Base-by-base conservation (phyloP, 2,329 filamentous ascomycete species). In the Fusarium torulosum region DNA sequence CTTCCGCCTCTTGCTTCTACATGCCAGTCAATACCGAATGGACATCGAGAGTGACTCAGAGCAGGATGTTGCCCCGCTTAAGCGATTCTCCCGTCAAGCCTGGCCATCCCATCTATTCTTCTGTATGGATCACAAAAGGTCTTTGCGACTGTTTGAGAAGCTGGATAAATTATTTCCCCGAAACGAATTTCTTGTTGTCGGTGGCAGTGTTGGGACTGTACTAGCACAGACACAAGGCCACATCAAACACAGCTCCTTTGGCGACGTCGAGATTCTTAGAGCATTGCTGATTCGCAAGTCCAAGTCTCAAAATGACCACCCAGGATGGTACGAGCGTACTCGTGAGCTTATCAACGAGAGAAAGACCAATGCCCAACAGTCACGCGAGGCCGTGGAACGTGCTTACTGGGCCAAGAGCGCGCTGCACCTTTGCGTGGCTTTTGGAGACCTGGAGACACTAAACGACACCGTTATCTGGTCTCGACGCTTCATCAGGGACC, bases 401-500 rank as follows among this genome's bases (percentile, higher is more conserved):
- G 56, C 56, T 9, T 73, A 72, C 21, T 78, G 75, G 74, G 59
- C 69, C 9, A 64, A 47, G 37, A 71, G 74, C 9, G 70, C 77
- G 0, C 21, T 78, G 17, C 65, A 67, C 25, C 64, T 78, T 1
- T 71, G 67, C 9, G 64, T 77, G 4, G 74, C 75, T 5, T 41
- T 60, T 3, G 71, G 71, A 3, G 72, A 75, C 19, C 21, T 75
- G 4, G 65, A 71, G 5, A 43, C 69, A 0, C 44, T 77, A 4
- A 49, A 53, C 7, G 69, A 74, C 6, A 72, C 71, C 1, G 29
- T 76, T 4, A 20, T 63, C 0, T 78, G 75, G 77, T 73, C 73
- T 1, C 62, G 65, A 4, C 72, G 76, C 2, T 78, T 75, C 41
- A 72, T 73, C 49, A 76, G 73, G 20, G 76, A 78, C 33, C 31